These are phyloP conservation scores for Colletotrichum tamarilloi DNA, from an alignment of 2,329 filamentous ascomycete species.

Conservation along the genomic window DNA sequence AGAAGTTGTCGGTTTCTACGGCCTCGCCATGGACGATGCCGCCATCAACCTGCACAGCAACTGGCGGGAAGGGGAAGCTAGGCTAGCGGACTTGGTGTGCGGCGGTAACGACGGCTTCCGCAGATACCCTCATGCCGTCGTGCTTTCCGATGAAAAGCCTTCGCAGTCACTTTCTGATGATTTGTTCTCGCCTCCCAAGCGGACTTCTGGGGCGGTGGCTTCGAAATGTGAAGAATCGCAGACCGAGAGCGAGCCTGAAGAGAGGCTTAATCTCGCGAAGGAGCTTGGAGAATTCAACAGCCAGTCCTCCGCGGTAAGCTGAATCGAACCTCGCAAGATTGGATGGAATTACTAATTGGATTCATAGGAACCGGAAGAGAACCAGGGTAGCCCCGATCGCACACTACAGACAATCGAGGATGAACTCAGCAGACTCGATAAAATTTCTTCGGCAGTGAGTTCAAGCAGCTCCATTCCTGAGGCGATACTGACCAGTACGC, in stretches of 20 bases:
- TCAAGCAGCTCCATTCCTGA: not conserved
- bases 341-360: not conserved
- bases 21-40: not conserved
- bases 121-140: not conserved
- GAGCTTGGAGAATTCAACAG: not conserved
- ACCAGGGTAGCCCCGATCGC: not conserved
- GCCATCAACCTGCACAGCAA: not conserved
- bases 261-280: not conserved
- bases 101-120: not conserved
- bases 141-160: not conserved
- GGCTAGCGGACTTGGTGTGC: not conserved
- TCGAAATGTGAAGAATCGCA: not conserved
- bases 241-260: not conserved
- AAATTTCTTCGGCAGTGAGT: not conserved
- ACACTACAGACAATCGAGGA: not conserved
- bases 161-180: not conserved
- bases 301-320: not conserved
- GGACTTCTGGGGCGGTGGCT: not conserved
- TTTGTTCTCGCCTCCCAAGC: not conserved
- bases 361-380: not conserved
- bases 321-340: not conserved
- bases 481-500: not conserved
- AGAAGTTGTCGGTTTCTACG: not conserved
- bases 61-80: conserved; percentile 4
- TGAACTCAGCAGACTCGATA: not conserved